Conservation (phyloP, 257 asterid species). For the Nicotiana tomentosiformis region DNA sequence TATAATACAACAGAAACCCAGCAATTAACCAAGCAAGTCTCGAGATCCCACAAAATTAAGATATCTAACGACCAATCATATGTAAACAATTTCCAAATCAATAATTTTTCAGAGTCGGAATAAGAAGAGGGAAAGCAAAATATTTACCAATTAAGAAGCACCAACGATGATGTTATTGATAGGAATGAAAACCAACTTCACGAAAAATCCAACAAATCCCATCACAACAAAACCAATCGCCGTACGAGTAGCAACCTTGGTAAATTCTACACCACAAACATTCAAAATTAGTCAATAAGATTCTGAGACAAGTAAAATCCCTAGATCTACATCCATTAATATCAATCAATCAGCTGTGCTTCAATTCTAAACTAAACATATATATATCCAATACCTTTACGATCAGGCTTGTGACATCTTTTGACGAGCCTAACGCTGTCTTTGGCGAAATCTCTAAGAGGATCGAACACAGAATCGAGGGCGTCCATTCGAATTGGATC, state of each 20-base stretch:
- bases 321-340: too few relatives aligned
- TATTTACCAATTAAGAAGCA: constrained; percentile 17
- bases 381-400: constrained; percentile 16
- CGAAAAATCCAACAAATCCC: constrained; percentile 37
- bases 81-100: not conserved
- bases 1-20: not conserved
- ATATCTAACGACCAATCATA: not conserved
- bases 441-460: constrained; percentile 30
- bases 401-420: constrained; percentile 35
- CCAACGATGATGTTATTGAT: constrained; percentile 36
- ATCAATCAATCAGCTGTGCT: too few relatives aligned
- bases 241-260: constrained; percentile 31
- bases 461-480: constrained; percentile 31
- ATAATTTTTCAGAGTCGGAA: not conserved
- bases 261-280: constrained; percentile 18
- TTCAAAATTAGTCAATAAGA: not conserved
- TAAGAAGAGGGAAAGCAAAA: not conserved
- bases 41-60: not conserved
- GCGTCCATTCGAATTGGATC: constrained; percentile 20
- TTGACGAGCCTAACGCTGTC: constrained; percentile 33
- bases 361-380: too few relatives aligned
- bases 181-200: constrained; percentile 37
- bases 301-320: too few relatives aligned
- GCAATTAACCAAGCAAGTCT: not conserved
- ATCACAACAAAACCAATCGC: constrained; percentile 37